Percentiles rank a stretch among this genome's conserved stretches.
Evolutionary conservation across 352 stramenopile genomes (phyloP).

Genomic region (Phytophthora pluvialis): DNA sequence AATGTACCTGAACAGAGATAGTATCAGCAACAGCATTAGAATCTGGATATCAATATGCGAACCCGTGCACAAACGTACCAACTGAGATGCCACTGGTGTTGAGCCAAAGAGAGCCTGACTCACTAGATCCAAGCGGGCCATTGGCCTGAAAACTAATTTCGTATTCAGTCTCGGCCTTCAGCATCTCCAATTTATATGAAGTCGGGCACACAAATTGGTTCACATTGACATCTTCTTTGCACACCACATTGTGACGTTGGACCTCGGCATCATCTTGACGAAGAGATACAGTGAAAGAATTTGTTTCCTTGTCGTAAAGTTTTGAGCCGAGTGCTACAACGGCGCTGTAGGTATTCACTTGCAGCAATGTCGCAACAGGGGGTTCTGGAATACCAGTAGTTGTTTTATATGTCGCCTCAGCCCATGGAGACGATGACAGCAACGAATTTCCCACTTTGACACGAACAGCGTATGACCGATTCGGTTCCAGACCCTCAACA

Average conservation of each 20-base stretch:
- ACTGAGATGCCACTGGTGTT: conserved; percentile 19
- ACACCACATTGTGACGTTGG: conserved; percentile 8
- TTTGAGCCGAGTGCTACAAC: conserved; percentile 24
- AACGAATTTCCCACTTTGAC: conserved; percentile 39
- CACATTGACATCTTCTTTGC: background rate
- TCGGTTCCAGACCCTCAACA: conserved; percentile 30
- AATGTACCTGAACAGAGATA: conserved; percentile 16
- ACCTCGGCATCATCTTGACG: conserved; percentile 1
- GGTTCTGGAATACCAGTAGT: conserved; percentile 39
- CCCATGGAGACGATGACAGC: conserved; percentile 18
- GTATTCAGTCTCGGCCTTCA: conserved; percentile 34
- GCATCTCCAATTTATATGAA: conserved; percentile 20
- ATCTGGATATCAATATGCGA: background rate
- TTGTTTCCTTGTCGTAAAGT: conserved; percentile 47
- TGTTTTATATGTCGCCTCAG: conserved; percentile 33
- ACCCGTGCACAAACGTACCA: conserved; percentile 9
- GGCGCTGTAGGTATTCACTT: conserved; percentile 54
- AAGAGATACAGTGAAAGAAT: conserved; percentile 37
- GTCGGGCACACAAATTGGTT: conserved; percentile 26
- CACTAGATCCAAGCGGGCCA: conserved; percentile 39
- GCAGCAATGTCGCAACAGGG: conserved; percentile 24
- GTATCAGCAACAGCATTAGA: background rate
- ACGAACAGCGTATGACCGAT: conserved; percentile 38
- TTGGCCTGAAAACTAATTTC: conserved; percentile 30
- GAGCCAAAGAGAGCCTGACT: conserved; percentile 17